These are phyloP conservation scores for Setaria italica DNA, from an alignment of 202 grass and related monocot species.

Conservation along the genomic window DNA sequence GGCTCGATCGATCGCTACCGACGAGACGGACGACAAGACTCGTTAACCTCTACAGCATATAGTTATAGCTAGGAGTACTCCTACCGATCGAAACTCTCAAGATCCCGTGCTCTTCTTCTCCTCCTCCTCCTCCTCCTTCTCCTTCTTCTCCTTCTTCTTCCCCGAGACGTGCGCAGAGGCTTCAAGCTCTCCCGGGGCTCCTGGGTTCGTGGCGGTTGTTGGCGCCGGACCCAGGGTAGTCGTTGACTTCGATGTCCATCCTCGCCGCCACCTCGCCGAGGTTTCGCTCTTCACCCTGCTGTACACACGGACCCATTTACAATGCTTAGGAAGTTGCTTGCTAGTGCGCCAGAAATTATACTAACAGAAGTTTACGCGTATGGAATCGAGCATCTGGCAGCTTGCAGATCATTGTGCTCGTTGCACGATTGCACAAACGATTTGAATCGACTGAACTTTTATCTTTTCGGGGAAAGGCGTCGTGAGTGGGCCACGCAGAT, in stretches of 20 bases:
- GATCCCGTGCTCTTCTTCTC: neutral
- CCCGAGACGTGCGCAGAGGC: neutral
- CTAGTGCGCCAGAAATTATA: neutral
- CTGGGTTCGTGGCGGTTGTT: conserved; percentile 79
- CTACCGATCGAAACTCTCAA: neutral
- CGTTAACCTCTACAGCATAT: neutral
- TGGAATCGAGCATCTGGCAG: neutral
- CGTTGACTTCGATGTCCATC: conserved; percentile 75
- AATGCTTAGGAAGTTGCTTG: neutral
- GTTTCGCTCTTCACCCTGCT: conserved; percentile 40
- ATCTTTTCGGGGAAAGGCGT: neutral
- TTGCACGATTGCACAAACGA: neutral
- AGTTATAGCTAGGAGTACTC: neutral
- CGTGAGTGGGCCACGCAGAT: conserved; percentile 15
- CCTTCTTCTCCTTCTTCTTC: neutral
- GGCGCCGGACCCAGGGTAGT: conserved; percentile 83
- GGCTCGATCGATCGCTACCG: neutral
- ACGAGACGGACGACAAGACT: neutral
- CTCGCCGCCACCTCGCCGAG: conserved; percentile 50
- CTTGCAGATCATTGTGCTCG: conserved; percentile 9
- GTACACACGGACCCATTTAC: neutral
- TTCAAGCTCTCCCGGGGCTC: conserved; percentile 63
- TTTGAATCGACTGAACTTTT: neutral
- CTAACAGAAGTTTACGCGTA: too few species aligned
- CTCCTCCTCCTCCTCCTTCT: too few species aligned